phyloP scores from a whole-genome alignment of 2,329 filamentous ascomycete genomes.

The Iodosphaeria phyllophila region DNA sequence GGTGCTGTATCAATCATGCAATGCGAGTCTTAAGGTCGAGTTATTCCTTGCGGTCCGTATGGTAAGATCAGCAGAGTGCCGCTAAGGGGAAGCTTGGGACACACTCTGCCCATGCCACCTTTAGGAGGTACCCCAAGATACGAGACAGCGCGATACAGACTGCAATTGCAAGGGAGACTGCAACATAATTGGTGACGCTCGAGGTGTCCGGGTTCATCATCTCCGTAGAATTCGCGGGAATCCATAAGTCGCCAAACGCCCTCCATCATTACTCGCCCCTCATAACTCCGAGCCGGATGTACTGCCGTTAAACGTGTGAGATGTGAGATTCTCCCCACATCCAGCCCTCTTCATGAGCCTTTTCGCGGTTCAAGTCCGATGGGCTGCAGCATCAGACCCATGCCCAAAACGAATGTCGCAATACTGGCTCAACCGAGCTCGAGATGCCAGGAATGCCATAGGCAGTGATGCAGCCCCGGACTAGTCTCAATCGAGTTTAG shows the following conservation, averaged over 20 bases:
- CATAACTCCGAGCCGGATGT: slow-evolving; percentile 1
- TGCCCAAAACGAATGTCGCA: slow-evolving; percentile 13
- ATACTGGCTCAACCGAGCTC: slow-evolving; percentile 11
- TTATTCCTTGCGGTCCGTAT: neutral
- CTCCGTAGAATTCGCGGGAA: too few species aligned
- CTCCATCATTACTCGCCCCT: slow-evolving; percentile 1
- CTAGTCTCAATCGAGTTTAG: slow-evolving; percentile 70
- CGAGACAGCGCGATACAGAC: neutral
- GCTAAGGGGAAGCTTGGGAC: slow-evolving; percentile 1
- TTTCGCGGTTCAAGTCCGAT: slow-evolving; percentile 7
- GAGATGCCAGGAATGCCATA: slow-evolving; percentile 14
- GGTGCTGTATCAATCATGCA: slow-evolving; percentile 32
- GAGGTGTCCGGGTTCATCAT: too few species aligned
- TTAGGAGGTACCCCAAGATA: slow-evolving; percentile 1
- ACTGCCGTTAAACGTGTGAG: neutral
- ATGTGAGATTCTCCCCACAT: slow-evolving; percentile 1
- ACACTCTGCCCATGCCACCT: too few species aligned
- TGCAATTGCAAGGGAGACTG: neutral
- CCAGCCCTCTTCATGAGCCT: slow-evolving; percentile 3
- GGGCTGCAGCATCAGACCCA: slow-evolving; percentile 10
- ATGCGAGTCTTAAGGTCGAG: slow-evolving; percentile 25
- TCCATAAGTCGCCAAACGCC: slow-evolving; percentile 1
- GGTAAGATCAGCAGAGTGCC: neutral
- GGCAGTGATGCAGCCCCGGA: slow-evolving; percentile 9
- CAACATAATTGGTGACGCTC: slow-evolving; percentile 1